Evolutionary conservation across 192 early-diverging fungal species (phyloP).

Genomic region (Entomortierella chlamydospora): DNA sequence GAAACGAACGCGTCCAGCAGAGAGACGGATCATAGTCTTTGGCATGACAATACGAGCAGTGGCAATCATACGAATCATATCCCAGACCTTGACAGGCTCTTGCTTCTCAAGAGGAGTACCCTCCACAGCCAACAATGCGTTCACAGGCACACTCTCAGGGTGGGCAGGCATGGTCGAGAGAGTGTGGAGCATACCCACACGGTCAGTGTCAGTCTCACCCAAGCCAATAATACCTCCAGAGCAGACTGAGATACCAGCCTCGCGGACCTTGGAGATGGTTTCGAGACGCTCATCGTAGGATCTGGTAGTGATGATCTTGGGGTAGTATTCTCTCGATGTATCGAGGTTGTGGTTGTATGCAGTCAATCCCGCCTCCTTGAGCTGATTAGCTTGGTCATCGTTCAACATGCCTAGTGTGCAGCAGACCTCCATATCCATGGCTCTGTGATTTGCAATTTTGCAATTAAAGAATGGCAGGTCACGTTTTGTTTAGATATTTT

Average conservation of each 20-base stretch:
- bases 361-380: slow-evolving; percentile 87
- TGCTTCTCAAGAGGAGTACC: slow-evolving; percentile 84
- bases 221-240: slow-evolving; percentile 89
- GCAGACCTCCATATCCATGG: slow-evolving; percentile 91
- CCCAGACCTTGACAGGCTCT: slow-evolving; percentile 83
- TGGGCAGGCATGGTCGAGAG: slow-evolving; percentile 76
- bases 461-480: background rate
- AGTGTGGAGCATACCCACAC: slow-evolving; percentile 81
- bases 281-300: slow-evolving; percentile 82
- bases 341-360: slow-evolving; percentile 92
- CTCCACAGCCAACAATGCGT: slow-evolving; percentile 81
- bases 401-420: slow-evolving; percentile 88
- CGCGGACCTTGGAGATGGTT: slow-evolving; percentile 77
- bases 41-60: slow-evolving; percentile 88
- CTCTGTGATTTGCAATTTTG: slow-evolving; percentile 40
- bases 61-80: slow-evolving; percentile 88
- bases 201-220: slow-evolving; percentile 77
- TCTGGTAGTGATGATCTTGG: slow-evolving; percentile 86
- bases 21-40: slow-evolving; percentile 79
- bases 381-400: slow-evolving; percentile 73
- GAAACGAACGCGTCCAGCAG: slow-evolving; percentile 81
- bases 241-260: slow-evolving; percentile 85
- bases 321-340: slow-evolving; percentile 82
- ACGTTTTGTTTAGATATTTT: slow-evolving; percentile 3
- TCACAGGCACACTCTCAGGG: slow-evolving; percentile 85